Conservation (phyloP, 139 green algal species). For the Chloropicon primus region DNA sequence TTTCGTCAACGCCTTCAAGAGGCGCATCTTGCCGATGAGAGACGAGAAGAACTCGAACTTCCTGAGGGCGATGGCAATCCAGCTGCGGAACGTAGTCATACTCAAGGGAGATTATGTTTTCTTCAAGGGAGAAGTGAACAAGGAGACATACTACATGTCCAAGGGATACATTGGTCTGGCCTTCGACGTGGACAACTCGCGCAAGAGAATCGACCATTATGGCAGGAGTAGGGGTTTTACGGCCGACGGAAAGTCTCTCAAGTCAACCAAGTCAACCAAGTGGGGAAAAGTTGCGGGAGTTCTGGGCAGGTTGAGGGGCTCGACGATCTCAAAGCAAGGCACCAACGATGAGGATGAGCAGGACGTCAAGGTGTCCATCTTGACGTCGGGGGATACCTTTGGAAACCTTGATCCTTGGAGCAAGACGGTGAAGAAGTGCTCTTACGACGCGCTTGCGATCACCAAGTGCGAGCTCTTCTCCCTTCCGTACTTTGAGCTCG, state of each 20-base stretch:
- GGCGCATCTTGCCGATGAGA: neutral
- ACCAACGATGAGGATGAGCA: neutral
- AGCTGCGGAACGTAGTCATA: neutral
- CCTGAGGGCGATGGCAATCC: neutral
- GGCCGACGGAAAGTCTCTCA: neutral
- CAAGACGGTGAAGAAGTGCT: neutral
- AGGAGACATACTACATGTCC: slow-evolving; percentile 12
- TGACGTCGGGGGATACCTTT: neutral
- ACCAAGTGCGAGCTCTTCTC: neutral
- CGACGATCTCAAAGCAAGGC: neutral
- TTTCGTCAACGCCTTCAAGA: neutral
- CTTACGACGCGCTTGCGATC: neutral
- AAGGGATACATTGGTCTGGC: neutral
- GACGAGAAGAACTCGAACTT: neutral
- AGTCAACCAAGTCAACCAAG: neutral
- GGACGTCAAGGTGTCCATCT: neutral
- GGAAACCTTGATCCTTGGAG: neutral
- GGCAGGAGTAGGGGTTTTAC: neutral
- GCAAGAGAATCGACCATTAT: neutral
- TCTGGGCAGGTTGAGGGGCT: neutral
- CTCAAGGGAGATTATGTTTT: slow-evolving; percentile 8
- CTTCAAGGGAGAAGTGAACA: slow-evolving; percentile 1
- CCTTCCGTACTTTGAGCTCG: neutral
- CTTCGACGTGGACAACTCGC: neutral
- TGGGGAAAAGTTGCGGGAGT: neutral